Conservation (phyloP, 192 early-diverging fungal genomes). For the Coemansia sp. region DNA sequence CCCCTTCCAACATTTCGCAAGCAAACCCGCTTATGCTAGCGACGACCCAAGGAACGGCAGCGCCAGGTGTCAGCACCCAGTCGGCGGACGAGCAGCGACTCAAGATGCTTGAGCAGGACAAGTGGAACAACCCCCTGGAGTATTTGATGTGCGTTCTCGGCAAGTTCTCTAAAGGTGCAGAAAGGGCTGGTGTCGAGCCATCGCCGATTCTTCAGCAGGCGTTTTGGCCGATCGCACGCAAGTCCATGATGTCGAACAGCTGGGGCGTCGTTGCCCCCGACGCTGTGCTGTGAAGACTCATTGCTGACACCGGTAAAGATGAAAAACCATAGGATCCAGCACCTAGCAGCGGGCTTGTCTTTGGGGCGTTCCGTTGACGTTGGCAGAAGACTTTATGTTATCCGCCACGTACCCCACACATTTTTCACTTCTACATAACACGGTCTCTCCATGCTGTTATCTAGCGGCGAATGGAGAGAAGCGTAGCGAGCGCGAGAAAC, state of each 20-base stretch:
- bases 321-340: too few species aligned
- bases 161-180: slow-evolving; percentile 39
- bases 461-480: too few species aligned
- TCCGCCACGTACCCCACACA: too few species aligned
- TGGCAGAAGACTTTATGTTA: not conserved
- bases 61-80: slow-evolving; percentile 3
- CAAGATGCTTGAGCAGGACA: slow-evolving; percentile 40
- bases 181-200: slow-evolving; percentile 43
- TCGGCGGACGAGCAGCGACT: slow-evolving; percentile 35
- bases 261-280: slow-evolving; percentile 47
- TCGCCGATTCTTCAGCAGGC: slow-evolving; percentile 52
- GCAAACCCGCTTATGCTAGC: slow-evolving; percentile 26
- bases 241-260: slow-evolving; percentile 35
- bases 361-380: too few species aligned
- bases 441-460: too few species aligned
- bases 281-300: slow-evolving; percentile 25
- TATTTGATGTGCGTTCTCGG: slow-evolving; percentile 53
- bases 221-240: slow-evolving; percentile 50
- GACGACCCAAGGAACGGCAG: slow-evolving; percentile 16
- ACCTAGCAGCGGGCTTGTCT: too few species aligned
- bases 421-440: too few species aligned
- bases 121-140: slow-evolving; percentile 49
- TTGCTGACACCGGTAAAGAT: too few species aligned
- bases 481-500: too few species aligned
- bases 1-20: not conserved